phyloP scores from a whole-genome alignment of 1,284 basidiomycete species.

The Microbotryum violaceum region DNA sequence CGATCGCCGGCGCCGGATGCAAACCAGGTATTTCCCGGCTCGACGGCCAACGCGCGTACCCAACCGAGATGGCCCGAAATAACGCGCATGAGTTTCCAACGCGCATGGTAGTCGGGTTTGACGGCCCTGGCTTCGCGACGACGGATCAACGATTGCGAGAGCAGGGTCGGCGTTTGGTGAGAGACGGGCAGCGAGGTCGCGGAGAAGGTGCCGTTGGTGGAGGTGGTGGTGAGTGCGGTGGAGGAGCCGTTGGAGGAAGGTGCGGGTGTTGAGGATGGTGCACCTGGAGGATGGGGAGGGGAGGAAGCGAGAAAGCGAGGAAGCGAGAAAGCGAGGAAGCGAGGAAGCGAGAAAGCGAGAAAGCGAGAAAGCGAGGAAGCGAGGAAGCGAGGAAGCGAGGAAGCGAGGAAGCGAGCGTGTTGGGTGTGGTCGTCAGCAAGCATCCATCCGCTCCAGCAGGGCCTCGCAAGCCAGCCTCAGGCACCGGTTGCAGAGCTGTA shows the following conservation, averaged over 20 bases:
- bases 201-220: background rate
- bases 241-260: conserved; percentile 7
- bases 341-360: conserved; percentile 52
- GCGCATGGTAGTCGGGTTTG: conserved; percentile 89
- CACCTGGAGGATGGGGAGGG: conserved; percentile 15
- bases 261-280: conserved; percentile 8
- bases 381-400: conserved; percentile 47
- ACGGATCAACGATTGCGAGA: conserved; percentile 76
- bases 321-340: conserved; percentile 50
- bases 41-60: conserved; percentile 93
- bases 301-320: conserved; percentile 52
- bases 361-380: conserved; percentile 54
- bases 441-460: too few relatives aligned
- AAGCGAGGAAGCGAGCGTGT: conserved; percentile 56
- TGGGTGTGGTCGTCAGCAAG: too few relatives aligned
- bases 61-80: conserved; percentile 97
- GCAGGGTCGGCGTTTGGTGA: conserved; percentile 42
- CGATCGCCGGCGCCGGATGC: conserved; percentile 95
- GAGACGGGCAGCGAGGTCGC: conserved; percentile 17
- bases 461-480: too few relatives aligned
- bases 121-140: conserved; percentile 86
- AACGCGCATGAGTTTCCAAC: conserved; percentile 93
- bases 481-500: too few relatives aligned
- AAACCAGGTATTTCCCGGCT: conserved; percentile 98
- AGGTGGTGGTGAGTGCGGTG: conserved; percentile 18